phyloP scores from a whole-genome alignment of 148 eudicot species.

The Chenopodium album region DNA sequence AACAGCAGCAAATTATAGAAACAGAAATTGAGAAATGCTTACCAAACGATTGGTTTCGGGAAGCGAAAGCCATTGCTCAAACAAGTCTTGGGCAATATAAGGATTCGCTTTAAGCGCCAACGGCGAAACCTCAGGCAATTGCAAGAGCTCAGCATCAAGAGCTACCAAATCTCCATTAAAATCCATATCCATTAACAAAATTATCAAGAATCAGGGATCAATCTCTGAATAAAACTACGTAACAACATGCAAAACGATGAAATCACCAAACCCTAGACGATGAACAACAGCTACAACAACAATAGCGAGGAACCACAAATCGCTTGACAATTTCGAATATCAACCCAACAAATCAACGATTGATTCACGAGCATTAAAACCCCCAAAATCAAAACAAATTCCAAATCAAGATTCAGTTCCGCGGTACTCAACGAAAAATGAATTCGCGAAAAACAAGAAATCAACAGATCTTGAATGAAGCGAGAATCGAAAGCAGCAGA shows the following conservation, averaged over 20 bases:
- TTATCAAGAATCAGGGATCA: slow-evolving; percentile 23
- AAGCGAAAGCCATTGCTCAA: slow-evolving; percentile 89
- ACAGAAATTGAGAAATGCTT: neutral
- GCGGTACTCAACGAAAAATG: too few species aligned
- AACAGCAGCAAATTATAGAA: too few species aligned
- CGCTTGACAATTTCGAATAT: neutral
- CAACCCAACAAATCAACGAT: neutral
- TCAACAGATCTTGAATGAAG: neutral
- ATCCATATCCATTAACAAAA: slow-evolving; percentile 63
- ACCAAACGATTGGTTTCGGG: slow-evolving; percentile 70
- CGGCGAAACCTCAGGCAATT: slow-evolving; percentile 77
- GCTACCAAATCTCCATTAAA: slow-evolving; percentile 61
- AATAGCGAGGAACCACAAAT: slow-evolving; percentile 16
- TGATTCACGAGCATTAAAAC: neutral
- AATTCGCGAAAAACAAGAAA: neutral
- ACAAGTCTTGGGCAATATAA: slow-evolving; percentile 62
- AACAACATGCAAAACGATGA: slow-evolving; percentile 24
- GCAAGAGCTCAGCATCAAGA: slow-evolving; percentile 69
- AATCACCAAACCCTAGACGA: slow-evolving; percentile 26
- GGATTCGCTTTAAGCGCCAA: slow-evolving; percentile 71
- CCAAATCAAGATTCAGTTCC: slow-evolving; percentile 11
- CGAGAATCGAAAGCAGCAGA: neutral
- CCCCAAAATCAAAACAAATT: neutral
- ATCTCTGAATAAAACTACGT: slow-evolving; percentile 28
- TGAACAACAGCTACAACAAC: neutral